phyloP scores from a whole-genome alignment of 805 yeast species.

The Saccharomycopsis sp. region DNA sequence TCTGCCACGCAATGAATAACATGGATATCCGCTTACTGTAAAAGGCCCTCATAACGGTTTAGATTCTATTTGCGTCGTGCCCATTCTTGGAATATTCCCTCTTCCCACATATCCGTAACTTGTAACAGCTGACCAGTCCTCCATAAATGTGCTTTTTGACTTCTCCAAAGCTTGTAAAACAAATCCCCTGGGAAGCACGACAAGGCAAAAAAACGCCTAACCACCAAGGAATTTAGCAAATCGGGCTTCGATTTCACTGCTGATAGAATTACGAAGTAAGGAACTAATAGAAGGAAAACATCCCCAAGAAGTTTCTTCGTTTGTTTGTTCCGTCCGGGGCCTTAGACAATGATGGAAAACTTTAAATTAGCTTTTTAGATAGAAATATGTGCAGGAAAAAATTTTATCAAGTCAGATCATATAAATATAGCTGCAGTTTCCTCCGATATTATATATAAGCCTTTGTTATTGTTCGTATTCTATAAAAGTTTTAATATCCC shows the following conservation, averaged over 20 bases:
- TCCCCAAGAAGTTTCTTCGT: neutral
- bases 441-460: too few relatives aligned
- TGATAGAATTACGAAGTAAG: too few relatives aligned
- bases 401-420: neutral
- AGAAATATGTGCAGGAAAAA: neutral
- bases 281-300: neutral
- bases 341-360: neutral
- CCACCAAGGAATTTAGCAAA: too few relatives aligned
- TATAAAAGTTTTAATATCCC: neutral
- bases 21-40: neutral
- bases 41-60: neutral
- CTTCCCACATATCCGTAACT: neutral
- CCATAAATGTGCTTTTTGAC: too few relatives aligned
- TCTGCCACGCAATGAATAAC: neutral
- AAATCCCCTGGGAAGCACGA: too few relatives aligned
- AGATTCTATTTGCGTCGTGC: neutral
- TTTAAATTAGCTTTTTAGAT: neutral
- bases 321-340: neutral
- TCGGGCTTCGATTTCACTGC: too few relatives aligned
- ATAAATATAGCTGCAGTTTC: neutral
- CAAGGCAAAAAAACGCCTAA: too few relatives aligned
- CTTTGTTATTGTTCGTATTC: neutral
- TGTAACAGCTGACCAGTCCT: too few relatives aligned
- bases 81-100: neutral
- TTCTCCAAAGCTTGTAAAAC: too few relatives aligned